These are phyloP conservation scores for Alnus glutinosa DNA, from an alignment of 306 rosid species.

Conservation along the genomic window DNA sequence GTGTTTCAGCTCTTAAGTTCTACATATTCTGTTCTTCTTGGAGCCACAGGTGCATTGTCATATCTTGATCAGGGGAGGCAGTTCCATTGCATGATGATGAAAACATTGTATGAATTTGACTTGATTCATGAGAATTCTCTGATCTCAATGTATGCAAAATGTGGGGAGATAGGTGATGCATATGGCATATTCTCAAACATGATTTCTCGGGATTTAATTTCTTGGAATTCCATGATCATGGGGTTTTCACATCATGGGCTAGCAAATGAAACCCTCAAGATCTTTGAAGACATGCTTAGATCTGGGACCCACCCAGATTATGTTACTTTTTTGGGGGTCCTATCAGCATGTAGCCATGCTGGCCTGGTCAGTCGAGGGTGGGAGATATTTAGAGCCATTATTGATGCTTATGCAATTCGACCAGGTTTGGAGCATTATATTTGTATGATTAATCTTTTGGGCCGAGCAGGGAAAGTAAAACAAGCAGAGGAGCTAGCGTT, in stretches of 20 bases:
- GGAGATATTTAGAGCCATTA: conserved; percentile 54
- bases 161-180: conserved; percentile 69
- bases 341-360: conserved; percentile 69
- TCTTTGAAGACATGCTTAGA: conserved; percentile 59
- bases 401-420: conserved; percentile 43
- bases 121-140: conserved; percentile 68
- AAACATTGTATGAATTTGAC: conserved; percentile 50
- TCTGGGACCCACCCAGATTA: conserved; percentile 49
- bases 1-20: conserved; percentile 52
- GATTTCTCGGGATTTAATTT: conserved; percentile 49
- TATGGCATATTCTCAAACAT: conserved; percentile 57
- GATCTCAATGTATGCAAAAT: conserved; percentile 77
- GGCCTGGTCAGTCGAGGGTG: conserved; percentile 58
- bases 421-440: conserved; percentile 71
- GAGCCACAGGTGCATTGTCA: conserved; percentile 75
- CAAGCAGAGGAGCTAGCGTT: conserved; percentile 65
- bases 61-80: conserved; percentile 75
- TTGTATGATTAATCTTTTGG: conserved; percentile 68
- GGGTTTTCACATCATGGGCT: conserved; percentile 69
- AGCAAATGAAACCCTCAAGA: conserved; percentile 37
- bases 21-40: conserved; percentile 64
- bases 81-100: conserved; percentile 57
- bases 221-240: conserved; percentile 80
- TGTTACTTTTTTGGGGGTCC: conserved; percentile 63
- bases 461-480: conserved; percentile 64